Evolutionary conservation across 1,284 basidiomycete species (phyloP).

Genomic region (Microbotryum saponariae): DNA sequence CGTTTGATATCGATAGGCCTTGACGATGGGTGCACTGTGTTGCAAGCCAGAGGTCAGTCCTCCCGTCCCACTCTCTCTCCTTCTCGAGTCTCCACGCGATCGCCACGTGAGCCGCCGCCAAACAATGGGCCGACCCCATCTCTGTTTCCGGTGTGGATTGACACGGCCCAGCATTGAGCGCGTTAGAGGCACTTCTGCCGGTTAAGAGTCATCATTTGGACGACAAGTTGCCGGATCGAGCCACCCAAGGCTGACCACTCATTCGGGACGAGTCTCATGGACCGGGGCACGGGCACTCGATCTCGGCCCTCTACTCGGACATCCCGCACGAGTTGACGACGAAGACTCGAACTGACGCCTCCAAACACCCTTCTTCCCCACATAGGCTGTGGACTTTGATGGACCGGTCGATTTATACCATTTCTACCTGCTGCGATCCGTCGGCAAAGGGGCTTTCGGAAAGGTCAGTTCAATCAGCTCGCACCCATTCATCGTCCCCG

Average conservation of each 20-base stretch:
- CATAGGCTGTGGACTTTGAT: constrained; percentile 91
- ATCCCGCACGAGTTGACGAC: no score
- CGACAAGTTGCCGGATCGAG: background rate
- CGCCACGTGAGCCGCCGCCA: no score
- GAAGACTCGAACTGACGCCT: constrained; percentile 5
- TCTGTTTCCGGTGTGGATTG: no score
- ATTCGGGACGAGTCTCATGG: background rate
- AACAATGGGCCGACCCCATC: no score
- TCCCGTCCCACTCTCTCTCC: background rate
- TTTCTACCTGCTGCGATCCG: constrained; percentile 76
- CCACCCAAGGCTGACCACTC: background rate
- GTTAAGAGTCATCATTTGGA: background rate
- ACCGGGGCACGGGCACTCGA: no score
- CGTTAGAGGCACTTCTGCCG: no score
- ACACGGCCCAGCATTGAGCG: no score
- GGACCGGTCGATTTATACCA: constrained; percentile 96
- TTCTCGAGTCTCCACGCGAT: background rate
- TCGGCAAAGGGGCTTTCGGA: constrained; percentile 96
- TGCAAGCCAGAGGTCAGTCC: constrained; percentile 48
- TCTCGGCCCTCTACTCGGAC: background rate
- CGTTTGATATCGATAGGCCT: no score
- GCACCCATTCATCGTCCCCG: background rate
- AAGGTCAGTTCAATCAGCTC: constrained; percentile 57
- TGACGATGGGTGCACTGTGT: constrained; percentile 47
- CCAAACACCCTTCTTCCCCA: constrained; percentile 12